Conservation (phyloP, 1,139 yeast genomes). For the Taphrina pruni region DNA sequence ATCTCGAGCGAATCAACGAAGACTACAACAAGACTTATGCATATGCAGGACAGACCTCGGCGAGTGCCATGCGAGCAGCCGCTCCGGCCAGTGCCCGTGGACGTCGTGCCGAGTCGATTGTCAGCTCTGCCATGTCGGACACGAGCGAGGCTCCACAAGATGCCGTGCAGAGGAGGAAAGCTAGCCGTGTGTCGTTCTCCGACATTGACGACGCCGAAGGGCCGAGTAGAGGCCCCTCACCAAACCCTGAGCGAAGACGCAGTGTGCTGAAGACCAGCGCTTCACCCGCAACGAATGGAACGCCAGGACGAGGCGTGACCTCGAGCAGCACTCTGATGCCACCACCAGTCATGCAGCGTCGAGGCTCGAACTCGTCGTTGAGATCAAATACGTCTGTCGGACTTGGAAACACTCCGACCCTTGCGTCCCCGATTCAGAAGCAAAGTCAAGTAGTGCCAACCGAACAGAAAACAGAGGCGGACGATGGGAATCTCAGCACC, state of each 20-base stretch:
- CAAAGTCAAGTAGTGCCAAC: constrained; percentile 4
- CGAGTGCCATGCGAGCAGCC: constrained; percentile 35
- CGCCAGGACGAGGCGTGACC: constrained; percentile 6
- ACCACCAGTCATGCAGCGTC: constrained; percentile 18
- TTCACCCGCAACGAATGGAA: background rate
- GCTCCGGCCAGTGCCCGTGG: constrained; percentile 33
- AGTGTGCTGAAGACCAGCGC: constrained; percentile 26
- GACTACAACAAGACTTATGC: constrained; percentile 40
- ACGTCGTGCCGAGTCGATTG: constrained; percentile 33
- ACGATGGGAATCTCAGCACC: constrained; percentile 33
- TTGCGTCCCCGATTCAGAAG: constrained; percentile 21
- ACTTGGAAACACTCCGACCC: constrained; percentile 6
- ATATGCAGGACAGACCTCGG: constrained; percentile 36
- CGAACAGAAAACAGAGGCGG: background rate
- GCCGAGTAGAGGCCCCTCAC: constrained; percentile 25
- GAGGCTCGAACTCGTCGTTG: constrained; percentile 24
- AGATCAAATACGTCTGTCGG: constrained; percentile 17
- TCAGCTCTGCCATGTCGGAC: constrained; percentile 32
- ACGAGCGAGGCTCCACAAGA: constrained; percentile 16
- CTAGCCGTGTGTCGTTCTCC: constrained; percentile 35
- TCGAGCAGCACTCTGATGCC: constrained; percentile 11
- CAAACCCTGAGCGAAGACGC: constrained; percentile 19
- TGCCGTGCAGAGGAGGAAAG: constrained; percentile 4
- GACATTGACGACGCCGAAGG: constrained; percentile 31
- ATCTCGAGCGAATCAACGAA: constrained; percentile 38